A percentile compares a stretch with the other conserved stretches of the same genome.
Conservation (phyloP, 768 basidiomycete genomes). For the Lactifluus piperatus region DNA sequence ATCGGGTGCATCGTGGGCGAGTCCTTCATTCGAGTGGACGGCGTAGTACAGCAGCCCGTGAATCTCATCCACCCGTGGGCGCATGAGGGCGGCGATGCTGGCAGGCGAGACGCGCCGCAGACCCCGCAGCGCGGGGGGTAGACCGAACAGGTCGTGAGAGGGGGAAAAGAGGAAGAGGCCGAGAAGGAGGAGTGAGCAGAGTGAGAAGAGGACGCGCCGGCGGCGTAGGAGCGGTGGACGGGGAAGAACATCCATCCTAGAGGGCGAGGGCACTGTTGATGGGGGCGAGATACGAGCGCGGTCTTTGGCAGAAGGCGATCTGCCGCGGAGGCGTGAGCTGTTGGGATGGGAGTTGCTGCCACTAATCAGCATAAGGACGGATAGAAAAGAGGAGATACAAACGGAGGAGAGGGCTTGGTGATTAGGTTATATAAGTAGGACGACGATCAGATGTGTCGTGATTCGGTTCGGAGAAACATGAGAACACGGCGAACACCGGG, state of each 20-base stretch:
- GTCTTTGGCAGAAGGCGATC: conserved; percentile 8
- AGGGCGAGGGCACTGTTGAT: neutral
- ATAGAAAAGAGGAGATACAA: neutral
- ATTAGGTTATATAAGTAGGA: neutral
- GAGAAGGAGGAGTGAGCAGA: conserved; percentile 1
- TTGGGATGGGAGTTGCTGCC: neutral
- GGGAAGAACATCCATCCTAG: neutral
- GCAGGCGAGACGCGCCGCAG: conserved; percentile 14
- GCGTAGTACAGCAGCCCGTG: conserved; percentile 65
- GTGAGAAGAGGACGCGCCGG: neutral
- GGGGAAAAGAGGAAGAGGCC: conserved; percentile 16
- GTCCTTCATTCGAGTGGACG: conserved; percentile 39
- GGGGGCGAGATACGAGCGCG: conserved; percentile 6
- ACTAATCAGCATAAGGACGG: neutral
- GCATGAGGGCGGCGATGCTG: conserved; percentile 13
- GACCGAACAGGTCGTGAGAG: conserved; percentile 10
- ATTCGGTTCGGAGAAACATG: too few species aligned
- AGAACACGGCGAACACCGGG: neutral
- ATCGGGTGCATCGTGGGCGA: conserved; percentile 26
- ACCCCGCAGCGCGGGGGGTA: conserved; percentile 12
- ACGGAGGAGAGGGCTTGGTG: neutral
- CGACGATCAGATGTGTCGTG: too few species aligned
- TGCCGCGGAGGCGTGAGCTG: neutral
- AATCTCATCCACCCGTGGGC: conserved; percentile 36
- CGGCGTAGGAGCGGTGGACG: neutral